Conservation (phyloP, 2,329 filamentous ascomycete species). For the Berkeleyomyces rouxiae region DNA sequence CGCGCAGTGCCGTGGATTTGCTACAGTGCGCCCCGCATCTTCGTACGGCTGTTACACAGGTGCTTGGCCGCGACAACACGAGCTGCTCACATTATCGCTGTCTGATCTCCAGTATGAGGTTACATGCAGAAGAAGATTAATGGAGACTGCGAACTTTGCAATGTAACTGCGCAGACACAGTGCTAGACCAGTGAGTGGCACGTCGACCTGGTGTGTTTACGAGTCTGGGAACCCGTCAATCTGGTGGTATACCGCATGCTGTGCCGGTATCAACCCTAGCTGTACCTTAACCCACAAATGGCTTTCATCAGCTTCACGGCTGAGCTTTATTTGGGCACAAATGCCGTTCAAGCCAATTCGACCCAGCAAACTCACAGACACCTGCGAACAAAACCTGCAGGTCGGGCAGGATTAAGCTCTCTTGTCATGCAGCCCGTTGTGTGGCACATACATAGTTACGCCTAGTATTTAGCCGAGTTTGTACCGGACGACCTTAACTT, state of each 20-base stretch:
- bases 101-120: not conserved
- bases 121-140: not conserved
- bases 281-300: not conserved
- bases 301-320: not conserved
- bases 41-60: not conserved
- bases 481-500: not conserved
- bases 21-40: not conserved
- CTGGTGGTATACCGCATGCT: not conserved
- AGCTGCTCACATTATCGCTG: not conserved
- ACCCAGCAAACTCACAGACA: not conserved
- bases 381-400: not conserved
- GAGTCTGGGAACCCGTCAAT: too few species aligned
- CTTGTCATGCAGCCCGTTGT: not conserved
- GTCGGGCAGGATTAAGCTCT: not conserved
- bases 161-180: not conserved
- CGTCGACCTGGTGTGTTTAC: not conserved
- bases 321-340: not conserved
- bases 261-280: not conserved
- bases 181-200: not conserved
- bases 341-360: too few species aligned
- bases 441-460: not conserved
- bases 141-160: not conserved
- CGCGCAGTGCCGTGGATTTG: not conserved
- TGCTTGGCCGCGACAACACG: not conserved
- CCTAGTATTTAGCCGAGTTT: constrained; percentile 1